Percentiles rank a stretch among this genome's conserved stretches.
Evolutionary conservation across 306 rosid genomes (phyloP).

Genomic region (Glycine soja): DNA sequence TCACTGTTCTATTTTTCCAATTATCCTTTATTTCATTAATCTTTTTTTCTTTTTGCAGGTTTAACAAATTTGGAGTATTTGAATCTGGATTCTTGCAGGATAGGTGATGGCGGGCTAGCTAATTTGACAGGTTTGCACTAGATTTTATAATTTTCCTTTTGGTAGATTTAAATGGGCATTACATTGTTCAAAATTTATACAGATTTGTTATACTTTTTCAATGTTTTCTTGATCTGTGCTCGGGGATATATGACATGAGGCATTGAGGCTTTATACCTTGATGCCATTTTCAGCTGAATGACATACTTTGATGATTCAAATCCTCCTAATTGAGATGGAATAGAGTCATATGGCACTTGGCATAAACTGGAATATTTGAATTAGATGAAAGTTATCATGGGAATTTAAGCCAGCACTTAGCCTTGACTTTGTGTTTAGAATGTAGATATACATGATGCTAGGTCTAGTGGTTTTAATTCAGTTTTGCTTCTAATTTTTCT

Average conservation of each 20-base stretch:
- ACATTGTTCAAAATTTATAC: slow-evolving; percentile 24
- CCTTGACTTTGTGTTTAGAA: slow-evolving; percentile 24
- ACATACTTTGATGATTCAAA: slow-evolving; percentile 21
- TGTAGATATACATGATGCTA: neutral
- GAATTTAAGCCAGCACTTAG: slow-evolving; percentile 30
- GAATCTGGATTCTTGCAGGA: slow-evolving; percentile 91
- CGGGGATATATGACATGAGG: slow-evolving; percentile 8
- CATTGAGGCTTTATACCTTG: slow-evolving; percentile 20
- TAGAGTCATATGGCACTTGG: neutral
- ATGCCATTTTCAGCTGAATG: slow-evolving; percentile 31
- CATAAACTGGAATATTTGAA: slow-evolving; percentile 15
- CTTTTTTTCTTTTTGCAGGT: slow-evolving; percentile 54
- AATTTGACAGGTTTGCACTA: slow-evolving; percentile 73
- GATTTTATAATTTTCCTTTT: slow-evolving; percentile 18
- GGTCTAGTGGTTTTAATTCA: slow-evolving; percentile 15
- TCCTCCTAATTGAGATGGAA: slow-evolving; percentile 19
- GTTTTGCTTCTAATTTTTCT: neutral
- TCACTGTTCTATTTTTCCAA: slow-evolving; percentile 14
- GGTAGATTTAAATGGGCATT: slow-evolving; percentile 18
- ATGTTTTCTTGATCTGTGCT: slow-evolving; percentile 21
- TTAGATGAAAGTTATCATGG: slow-evolving; percentile 17
- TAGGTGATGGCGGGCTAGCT: slow-evolving; percentile 79
- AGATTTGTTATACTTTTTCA: neutral
- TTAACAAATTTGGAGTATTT: slow-evolving; percentile 82
- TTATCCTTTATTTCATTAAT: slow-evolving; percentile 10